phyloP scores from a whole-genome alignment of 2,329 filamentous ascomycete species.

The Venturia aucupariae region DNA sequence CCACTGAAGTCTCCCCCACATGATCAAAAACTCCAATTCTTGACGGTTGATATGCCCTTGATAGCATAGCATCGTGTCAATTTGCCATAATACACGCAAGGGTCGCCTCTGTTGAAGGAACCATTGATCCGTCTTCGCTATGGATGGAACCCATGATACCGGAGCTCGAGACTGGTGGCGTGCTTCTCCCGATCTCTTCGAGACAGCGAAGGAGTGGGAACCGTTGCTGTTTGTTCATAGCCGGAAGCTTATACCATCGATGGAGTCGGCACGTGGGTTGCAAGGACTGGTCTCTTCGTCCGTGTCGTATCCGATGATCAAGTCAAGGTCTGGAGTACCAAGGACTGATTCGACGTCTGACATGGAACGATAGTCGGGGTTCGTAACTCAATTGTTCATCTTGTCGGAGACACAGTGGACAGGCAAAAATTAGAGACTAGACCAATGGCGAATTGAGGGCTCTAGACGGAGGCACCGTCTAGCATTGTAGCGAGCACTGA shows the following conservation, averaged over 20 bases:
- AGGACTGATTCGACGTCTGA: slow-evolving; percentile 10
- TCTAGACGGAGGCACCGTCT: no score
- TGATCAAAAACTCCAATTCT: no score
- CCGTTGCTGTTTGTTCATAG: slow-evolving; percentile 69
- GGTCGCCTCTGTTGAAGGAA: slow-evolving; percentile 53
- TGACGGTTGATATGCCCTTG: no score
- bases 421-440: no score
- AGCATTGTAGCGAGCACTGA: slow-evolving; percentile 37
- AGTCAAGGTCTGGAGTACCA: slow-evolving; percentile 74
- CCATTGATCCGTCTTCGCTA: slow-evolving; percentile 48
- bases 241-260: slow-evolving; percentile 61
- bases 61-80: no score
- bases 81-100: no score
- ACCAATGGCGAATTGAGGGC: no score
- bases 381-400: no score
- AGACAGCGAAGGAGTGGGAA: slow-evolving; percentile 74
- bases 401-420: no score
- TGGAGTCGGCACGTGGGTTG: slow-evolving; percentile 44
- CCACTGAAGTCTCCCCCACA: no score
- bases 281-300: slow-evolving; percentile 32
- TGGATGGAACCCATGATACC: slow-evolving; percentile 68
- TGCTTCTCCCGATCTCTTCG: slow-evolving; percentile 39
- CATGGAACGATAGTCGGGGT: slow-evolving; percentile 56
- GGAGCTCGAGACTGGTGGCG: slow-evolving; percentile 69
- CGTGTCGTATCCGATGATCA: slow-evolving; percentile 64